Evolutionary conservation across 768 basidiomycete species (phyloP).

Genomic region (Kwoniella bestiolae): DNA sequence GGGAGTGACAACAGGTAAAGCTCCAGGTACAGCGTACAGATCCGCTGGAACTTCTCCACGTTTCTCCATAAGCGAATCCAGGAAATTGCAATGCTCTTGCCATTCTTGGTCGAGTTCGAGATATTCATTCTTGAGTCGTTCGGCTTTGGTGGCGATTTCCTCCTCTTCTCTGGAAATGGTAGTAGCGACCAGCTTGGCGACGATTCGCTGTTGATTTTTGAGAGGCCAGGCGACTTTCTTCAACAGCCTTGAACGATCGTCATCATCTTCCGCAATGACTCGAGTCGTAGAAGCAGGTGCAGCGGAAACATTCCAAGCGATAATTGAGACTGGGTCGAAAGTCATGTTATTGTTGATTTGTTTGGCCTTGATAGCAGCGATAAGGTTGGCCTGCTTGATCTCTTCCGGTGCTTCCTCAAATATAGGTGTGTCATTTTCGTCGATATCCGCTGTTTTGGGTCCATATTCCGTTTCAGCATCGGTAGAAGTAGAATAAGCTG

Average conservation of each 20-base stretch:
- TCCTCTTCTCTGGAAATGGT: constrained; percentile 22
- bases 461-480: constrained; percentile 40
- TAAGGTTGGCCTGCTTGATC: constrained; percentile 21
- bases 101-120: constrained; percentile 40
- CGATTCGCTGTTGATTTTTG: constrained; percentile 7
- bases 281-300: constrained; percentile 20
- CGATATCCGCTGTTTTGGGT: constrained; percentile 34
- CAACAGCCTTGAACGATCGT: constrained; percentile 3
- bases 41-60: constrained; percentile 44
- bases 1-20: constrained; percentile 36
- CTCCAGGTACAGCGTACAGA: constrained; percentile 38
- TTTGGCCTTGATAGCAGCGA: constrained; percentile 31
- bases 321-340: constrained; percentile 21
- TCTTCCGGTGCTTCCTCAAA: constrained; percentile 25
- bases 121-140: constrained; percentile 37
- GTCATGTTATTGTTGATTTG: constrained; percentile 14
- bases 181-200: constrained; percentile 18
- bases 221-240: constrained; percentile 1
- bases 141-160: constrained; percentile 11
- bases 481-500: constrained; percentile 45
- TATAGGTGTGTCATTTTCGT: constrained; percentile 25
- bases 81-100: constrained; percentile 38
- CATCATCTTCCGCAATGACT: constrained; percentile 8
- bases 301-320: constrained; percentile 40
- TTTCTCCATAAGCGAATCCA: constrained; percentile 44